Evolutionary conservation across 2,329 filamentous ascomycete species (phyloP), one percentile per base, ranked within the genome.

Genomic region (Knufia petricola): DNA sequence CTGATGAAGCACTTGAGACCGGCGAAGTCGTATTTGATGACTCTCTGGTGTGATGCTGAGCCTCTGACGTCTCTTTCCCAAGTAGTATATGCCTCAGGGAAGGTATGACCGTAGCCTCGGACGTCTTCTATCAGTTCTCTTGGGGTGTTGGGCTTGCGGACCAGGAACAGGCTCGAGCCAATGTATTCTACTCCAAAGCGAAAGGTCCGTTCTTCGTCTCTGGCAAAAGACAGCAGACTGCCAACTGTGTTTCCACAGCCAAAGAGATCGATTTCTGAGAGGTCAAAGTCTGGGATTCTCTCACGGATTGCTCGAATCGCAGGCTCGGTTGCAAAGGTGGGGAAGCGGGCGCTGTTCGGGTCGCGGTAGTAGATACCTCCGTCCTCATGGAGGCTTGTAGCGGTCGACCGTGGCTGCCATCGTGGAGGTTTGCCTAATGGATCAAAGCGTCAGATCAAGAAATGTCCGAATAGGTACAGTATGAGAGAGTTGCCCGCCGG

Each of bases 21-120:
- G 0, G 68, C 78, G 55, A 86, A 77, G 0, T 64, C 51, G 52
- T 85, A 85, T 2, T 64, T 63, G 1, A 85, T 56, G 6, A 85
- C 58, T 1, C 81, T 70, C 58, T 86, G 81, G 52, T 86, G 79
- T 0, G 77, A 78, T 1, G 63, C 64, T 0, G 81, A 85, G 0
- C 69, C 68, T 39, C 68, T 70, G 0, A 79, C 73, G 1, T 69
- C 70, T 0, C 56, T 9, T 8, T 76, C 73, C 81, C 81, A 85
- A 0, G 70, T 77, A 0, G 83, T 86, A 57, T 84, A 81, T 1
- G 70, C 69, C 41, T 84, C 78, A 0, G 78, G 79, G 54, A 87
- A 86, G 0, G 77, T 72, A 55, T 85, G 81, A 0, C 82, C 81
- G 55, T 71, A 84, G 0, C 82, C 83, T 13, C 56, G 56, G 0